Conservation (phyloP, 306 rosid genomes). For the Begonia fuchsioides region DNA sequence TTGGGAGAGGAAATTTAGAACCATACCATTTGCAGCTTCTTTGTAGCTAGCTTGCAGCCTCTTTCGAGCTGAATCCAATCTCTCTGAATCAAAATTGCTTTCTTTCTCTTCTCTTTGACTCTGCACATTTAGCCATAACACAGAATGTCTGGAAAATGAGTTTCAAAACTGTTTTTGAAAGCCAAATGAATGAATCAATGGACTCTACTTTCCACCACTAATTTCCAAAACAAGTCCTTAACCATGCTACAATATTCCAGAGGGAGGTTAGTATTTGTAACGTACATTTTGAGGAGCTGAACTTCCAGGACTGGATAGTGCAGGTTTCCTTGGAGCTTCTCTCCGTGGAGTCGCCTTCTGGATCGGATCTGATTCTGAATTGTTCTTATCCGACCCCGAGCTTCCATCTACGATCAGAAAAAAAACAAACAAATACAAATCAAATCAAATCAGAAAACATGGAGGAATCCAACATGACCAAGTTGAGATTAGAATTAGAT, state of each 20-base stretch:
- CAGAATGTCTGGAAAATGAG: no score
- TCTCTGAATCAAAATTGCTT: constrained; percentile 43
- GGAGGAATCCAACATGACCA: constrained; percentile 1
- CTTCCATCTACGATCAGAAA: constrained; percentile 51
- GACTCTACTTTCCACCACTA: no score
- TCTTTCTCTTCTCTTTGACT: constrained; percentile 64
- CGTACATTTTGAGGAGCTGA: constrained; percentile 28
- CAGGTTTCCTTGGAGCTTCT: constrained; percentile 47
- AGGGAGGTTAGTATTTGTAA: no score
- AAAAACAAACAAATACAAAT: constrained; percentile 1
- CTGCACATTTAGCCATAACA: constrained; percentile 37
- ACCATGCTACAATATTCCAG: no score
- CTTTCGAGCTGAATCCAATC: constrained; percentile 76
- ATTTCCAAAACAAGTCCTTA: no score
- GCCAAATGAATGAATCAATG: no score
- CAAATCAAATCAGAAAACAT: neutral
- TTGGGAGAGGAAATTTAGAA: neutral
- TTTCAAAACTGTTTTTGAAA: no score
- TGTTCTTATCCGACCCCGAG: constrained; percentile 78
- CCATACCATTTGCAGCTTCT: constrained; percentile 92
- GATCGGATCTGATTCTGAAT: constrained; percentile 67
- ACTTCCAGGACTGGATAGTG: constrained; percentile 24
- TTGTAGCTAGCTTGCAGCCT: constrained; percentile 87
- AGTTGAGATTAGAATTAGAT: constrained; percentile 17
- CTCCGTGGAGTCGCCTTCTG: constrained; percentile 42